Base-by-base conservation (phyloP, 805 yeast genomes). In the Saturnispora bothae region DNA sequence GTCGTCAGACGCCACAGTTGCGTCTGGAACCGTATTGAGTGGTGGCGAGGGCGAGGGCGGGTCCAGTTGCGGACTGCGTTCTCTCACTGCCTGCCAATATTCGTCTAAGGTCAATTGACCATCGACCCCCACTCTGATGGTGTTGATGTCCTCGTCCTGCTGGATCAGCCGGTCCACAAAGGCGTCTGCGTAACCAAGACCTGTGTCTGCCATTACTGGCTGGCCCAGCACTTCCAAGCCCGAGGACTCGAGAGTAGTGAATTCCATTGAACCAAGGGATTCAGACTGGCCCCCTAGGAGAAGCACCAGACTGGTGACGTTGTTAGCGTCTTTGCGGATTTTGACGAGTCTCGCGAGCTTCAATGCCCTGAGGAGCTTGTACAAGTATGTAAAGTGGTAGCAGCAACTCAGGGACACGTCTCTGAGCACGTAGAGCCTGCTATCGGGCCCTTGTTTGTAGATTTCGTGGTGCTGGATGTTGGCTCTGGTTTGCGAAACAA, bases 391-490 rank as follows among this genome's bases (percentile, higher is more conserved):
- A 47, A 72, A 76, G 42, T 68, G 71, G 52, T 73, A 78, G 43
- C 63, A 63, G 4, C 73, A 66, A 3, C 72, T 57, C 14, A 68
- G 61, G 43, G 28, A 56, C 41, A 33, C 44, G 42, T 17, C 49
- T 45, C 6, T 33, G 31, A 39, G 38, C 9, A 41, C 42, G 8
- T 7, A 14, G 29, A 34, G 28, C 6, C 10, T 10, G 8, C 16
- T 29, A 56, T 34, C 16, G 21, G 30, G 19, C 31, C 12, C 9
- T 4, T 16, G 15, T 19, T 48, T 51, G 44, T 46, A 63, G 2
- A 72, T 48, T n/a, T 53, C 64, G 22, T 83, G 53, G 31, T 76
- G 75, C 43, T 81, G 89, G 23, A 85, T 54, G 10, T 76, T 71
- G 2, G 74, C 62, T 47, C 69, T 66, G 34, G 72, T 81, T 43